Conservation (phyloP, 2,329 filamentous ascomycete species). For the Zalaria sp. region DNA sequence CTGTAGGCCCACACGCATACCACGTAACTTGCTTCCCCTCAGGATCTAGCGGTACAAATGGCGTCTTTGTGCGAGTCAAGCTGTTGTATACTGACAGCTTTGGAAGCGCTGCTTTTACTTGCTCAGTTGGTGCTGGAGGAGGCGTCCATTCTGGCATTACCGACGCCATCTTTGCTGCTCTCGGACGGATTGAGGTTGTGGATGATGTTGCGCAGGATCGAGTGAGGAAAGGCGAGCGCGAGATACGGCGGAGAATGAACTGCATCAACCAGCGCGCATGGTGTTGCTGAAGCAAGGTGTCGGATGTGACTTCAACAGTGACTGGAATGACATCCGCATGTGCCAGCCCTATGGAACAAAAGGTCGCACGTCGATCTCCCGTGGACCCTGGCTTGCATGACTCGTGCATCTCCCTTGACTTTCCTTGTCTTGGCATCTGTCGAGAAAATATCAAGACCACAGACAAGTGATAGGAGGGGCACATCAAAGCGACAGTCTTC, state of each 20-base stretch:
- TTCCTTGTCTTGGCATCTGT: too few relatives aligned
- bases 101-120: slow-evolving; percentile 23
- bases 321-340: too few relatives aligned
- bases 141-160: slow-evolving; percentile 15
- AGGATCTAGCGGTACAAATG: slow-evolving; percentile 58
- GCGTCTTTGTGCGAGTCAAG: slow-evolving; percentile 57
- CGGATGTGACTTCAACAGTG: too few relatives aligned
- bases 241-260: not conserved
- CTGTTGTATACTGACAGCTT: slow-evolving; percentile 68
- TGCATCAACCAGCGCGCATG: not conserved
- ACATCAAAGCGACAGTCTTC: too few relatives aligned
- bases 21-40: slow-evolving; percentile 58
- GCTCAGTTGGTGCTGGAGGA: slow-evolving; percentile 18
- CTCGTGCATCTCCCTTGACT: too few relatives aligned
- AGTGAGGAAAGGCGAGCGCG: not conserved
- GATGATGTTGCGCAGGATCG: slow-evolving; percentile 2
- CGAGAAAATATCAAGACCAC: too few relatives aligned
- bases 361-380: too few relatives aligned
- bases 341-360: too few relatives aligned
- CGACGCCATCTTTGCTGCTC: slow-evolving; percentile 7
- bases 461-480: too few relatives aligned
- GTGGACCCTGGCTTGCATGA: too few relatives aligned
- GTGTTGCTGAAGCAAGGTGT: too few relatives aligned
- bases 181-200: slow-evolving; percentile 5
- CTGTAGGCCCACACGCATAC: slow-evolving; percentile 81